These are phyloP conservation scores for Ogataea glucozyma DNA, from an alignment of 805 yeast genomes.

Conservation along the genomic window DNA sequence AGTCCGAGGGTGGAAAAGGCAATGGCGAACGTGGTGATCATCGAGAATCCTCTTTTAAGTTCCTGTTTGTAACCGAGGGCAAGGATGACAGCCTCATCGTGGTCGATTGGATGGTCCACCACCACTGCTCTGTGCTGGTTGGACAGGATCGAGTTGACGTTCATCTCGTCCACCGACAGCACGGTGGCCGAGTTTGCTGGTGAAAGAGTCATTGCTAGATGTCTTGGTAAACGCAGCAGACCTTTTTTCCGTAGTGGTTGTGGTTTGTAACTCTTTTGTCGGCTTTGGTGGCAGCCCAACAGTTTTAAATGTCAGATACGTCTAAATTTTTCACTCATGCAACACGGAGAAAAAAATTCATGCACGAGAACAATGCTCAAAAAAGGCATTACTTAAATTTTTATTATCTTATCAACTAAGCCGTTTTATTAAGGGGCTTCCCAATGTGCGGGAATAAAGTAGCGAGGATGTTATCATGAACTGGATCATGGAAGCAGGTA, in stretches of 20 bases:
- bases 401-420: conserved; percentile 6
- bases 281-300: background rate
- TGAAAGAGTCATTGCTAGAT: conserved; percentile 17
- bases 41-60: conserved; percentile 59
- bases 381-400: conserved; percentile 3
- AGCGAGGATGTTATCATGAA: too few relatives aligned
- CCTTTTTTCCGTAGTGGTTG: too few relatives aligned
- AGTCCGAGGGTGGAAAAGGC: conserved; percentile 66
- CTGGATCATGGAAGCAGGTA: too few relatives aligned
- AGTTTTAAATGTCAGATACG: conserved; percentile 5
- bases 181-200: conserved; percentile 20
- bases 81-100: conserved; percentile 54
- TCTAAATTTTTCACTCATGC: conserved; percentile 5
- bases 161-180: conserved; percentile 24
- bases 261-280: too few relatives aligned
- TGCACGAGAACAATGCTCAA: background rate
- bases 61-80: conserved; percentile 68
- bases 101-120: conserved; percentile 48
- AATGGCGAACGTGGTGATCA: conserved; percentile 59
- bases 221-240: conserved; percentile 11
- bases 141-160: conserved; percentile 24
- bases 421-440: background rate
- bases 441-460: too few relatives aligned
- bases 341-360: background rate
- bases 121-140: conserved; percentile 30